phyloP scores from a whole-genome alignment of 176 grass and related monocot genomes.

The Carex parvula region DNA sequence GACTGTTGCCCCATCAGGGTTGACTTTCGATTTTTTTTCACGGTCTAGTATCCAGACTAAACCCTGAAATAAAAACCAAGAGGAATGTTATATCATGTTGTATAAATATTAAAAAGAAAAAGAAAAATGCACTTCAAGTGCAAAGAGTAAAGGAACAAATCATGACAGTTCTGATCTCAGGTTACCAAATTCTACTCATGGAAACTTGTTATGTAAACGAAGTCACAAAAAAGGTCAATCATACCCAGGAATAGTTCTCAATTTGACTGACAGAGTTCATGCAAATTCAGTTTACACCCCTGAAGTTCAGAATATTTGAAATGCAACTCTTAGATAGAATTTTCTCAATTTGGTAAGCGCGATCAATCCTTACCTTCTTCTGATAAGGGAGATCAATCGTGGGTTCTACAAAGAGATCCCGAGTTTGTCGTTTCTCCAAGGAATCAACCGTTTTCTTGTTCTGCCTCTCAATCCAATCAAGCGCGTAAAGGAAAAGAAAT shows the following conservation, averaged over 20 bases:
- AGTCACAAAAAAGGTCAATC: not conserved
- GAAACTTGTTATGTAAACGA: not conserved
- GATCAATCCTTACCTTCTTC: constrained; percentile 6
- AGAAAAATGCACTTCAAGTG: not conserved
- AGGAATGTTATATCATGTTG: not conserved
- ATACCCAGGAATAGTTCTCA: not conserved
- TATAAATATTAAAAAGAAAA: not conserved
- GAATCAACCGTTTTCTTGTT: not conserved
- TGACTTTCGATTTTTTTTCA: constrained; percentile 16
- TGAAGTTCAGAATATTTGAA: not conserved
- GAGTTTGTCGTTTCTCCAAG: not conserved
- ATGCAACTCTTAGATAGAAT: not conserved
- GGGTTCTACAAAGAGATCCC: constrained; percentile 6
- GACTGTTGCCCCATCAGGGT: constrained; percentile 5
- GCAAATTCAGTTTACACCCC: not conserved
- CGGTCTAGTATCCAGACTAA: constrained; percentile 21
- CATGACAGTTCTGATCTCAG: not conserved
- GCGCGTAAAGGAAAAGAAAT: not conserved
- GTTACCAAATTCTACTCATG: not conserved
- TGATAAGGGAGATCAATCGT: not conserved
- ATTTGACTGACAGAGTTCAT: not conserved
- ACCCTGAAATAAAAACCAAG: not conserved
- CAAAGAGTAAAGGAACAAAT: not conserved
- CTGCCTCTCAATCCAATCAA: constrained; percentile 26
- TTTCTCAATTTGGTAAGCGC: not conserved